Conservation (phyloP, 768 basidiomycete species). For the Pleurotus citrinopileatus region DNA sequence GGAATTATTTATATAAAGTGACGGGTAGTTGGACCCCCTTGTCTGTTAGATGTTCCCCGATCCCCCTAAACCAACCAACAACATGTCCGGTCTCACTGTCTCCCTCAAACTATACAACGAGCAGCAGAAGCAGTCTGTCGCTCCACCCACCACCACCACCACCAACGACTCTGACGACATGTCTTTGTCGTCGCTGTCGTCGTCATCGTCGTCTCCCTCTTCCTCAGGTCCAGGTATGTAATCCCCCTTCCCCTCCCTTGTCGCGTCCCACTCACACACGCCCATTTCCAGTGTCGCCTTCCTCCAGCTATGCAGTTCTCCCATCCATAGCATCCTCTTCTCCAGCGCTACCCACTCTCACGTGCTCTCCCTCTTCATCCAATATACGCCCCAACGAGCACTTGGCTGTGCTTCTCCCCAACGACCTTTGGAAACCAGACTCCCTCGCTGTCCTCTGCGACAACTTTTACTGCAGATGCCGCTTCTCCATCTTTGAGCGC, state of each 20-base stretch:
- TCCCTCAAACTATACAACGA: conserved; percentile 2
- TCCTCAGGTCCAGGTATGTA: neutral
- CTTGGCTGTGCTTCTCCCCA: conserved; percentile 71
- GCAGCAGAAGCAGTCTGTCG: neutral
- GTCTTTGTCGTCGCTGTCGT: neutral
- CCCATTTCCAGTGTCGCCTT: neutral
- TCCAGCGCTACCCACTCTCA: conserved; percentile 15
- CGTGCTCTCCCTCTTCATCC: conserved; percentile 21
- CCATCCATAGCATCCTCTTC: neutral
- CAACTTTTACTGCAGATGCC: conserved; percentile 65
- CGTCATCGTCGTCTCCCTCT: neutral
- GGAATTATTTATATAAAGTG: neutral
- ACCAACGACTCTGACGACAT: neutral
- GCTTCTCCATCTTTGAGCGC: conserved; percentile 69
- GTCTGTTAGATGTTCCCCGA: no score
- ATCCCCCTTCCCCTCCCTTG: neutral
- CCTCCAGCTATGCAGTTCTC: neutral
- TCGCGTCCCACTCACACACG: neutral
- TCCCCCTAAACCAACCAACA: no score
- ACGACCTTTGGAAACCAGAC: conserved; percentile 78
- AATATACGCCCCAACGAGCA: conserved; percentile 44
- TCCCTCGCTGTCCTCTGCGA: conserved; percentile 61
- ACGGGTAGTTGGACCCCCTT: no score
- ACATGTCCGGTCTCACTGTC: conserved; percentile 2
- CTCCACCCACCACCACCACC: neutral